Percentiles rank a stretch among this genome's conserved stretches.
Evolutionary conservation across 83 land plant species (phyloP).

Genomic region (Picea abies): DNA sequence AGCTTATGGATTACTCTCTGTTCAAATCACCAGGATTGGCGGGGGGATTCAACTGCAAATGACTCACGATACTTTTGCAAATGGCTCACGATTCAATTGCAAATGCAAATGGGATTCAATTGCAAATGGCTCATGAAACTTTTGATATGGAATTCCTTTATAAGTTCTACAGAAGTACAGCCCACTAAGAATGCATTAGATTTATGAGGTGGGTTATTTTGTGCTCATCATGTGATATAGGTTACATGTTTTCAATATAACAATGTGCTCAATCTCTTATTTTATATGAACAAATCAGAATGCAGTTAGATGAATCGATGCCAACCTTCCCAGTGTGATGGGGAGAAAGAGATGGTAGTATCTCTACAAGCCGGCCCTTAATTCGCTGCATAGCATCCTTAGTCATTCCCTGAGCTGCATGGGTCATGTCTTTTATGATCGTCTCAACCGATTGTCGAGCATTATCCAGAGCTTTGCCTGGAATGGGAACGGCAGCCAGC

Average conservation of each 20-base stretch:
- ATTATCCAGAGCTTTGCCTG: too few species aligned
- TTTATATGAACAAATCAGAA: not conserved
- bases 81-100: too few species aligned
- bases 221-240: not conserved
- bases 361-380: too few species aligned
- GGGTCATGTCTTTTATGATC: too few species aligned
- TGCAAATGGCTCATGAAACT: not conserved
- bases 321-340: slow-evolving; percentile 24
- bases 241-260: not conserved
- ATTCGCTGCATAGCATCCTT: too few species aligned
- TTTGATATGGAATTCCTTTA: not conserved
- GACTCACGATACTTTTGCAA: too few species aligned
- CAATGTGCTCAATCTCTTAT: not conserved
- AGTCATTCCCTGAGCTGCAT: too few species aligned
- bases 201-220: not conserved
- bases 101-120: too few species aligned
- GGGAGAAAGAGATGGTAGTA: not conserved
- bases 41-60: not conserved
- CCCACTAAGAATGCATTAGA: not conserved
- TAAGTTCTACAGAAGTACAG: not conserved
- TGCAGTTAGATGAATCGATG: not conserved
- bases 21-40: not conserved
- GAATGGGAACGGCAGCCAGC: too few species aligned
- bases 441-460: too few species aligned
- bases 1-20: not conserved